Evolutionary conservation across 225 moss, liverwort and hornwort genomes (phyloP), one percentile per base, ranked within the genome.

Genomic region (Physcomitrium patens): DNA sequence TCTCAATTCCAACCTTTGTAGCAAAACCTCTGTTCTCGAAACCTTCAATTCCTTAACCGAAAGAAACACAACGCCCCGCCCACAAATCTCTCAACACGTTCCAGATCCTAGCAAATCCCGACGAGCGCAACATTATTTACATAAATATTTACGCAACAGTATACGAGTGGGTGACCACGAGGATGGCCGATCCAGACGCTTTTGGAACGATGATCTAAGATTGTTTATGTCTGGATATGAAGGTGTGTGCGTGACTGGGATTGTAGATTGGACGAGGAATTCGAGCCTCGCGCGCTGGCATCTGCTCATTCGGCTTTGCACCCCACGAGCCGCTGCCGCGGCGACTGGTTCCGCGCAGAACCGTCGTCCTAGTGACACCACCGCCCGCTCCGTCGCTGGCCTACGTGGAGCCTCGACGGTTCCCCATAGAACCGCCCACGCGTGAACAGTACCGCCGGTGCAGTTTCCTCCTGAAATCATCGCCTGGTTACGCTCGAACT

Each of bases 251-350:
- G 63, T 37, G 60, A 46, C 78, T 66, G 53, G 12, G 51, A 72
- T 60, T 63, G 76, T 57, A 65, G 73, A 84, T 84, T 80, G 77
- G 80, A 54, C 48, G 64, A 80, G 67, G 19, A 67, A 49, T 42
- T 52, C 56, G 48, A 50, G 80, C 80, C 80, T 5, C 52, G 12
- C 52, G 9, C 44, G 2, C 65, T 41, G 44, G 31, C 31, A 37
- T 1, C 31, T 37, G 31, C 56, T 57, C 74, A 78, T 75, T 75
- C 75, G 74, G 51, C 62, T 48, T 10, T 46, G n/a, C 28, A 18
- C 6, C 14, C 17, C 19, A 37, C 5, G 12, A 43, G 63, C 24
- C 16, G 53, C 41, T 1, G 12, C 20, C 53, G 74, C 58, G 51
- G 12, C 23, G 58, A 23, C 24, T n/a, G 1, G 72, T 62, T 83